phyloP scores from a whole-genome alignment of 2,329 filamentous ascomycete species.

The Trichophaea hybrida region DNA sequence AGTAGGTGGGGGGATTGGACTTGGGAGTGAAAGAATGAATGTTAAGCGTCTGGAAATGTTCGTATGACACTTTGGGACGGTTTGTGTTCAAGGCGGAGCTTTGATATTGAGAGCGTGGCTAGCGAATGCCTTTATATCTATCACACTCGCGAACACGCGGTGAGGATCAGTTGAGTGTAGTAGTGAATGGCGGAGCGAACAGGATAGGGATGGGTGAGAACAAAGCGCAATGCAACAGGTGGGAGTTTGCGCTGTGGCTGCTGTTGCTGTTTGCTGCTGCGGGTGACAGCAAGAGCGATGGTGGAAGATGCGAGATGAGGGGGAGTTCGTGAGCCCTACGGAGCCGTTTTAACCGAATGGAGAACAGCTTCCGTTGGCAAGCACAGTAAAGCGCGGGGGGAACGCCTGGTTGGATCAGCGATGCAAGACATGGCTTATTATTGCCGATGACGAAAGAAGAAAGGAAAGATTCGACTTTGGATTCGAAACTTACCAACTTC shows the following conservation, averaged over 20 bases:
- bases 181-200: not conserved
- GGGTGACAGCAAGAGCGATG: not conserved
- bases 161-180: not conserved
- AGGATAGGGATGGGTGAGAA: no score
- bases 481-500: no score
- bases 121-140: no score
- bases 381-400: not conserved
- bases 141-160: no score
- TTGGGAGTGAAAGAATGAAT: not conserved
- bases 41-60: not conserved
- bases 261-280: not conserved
- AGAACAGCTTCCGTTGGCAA: not conserved
- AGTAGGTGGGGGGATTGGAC: not conserved
- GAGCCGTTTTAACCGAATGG: not conserved
- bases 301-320: not conserved
- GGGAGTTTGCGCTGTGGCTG: not conserved
- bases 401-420: no score
- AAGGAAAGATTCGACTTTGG: no score
- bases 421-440: no score
- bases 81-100: no score
- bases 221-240: not conserved
- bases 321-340: slow-evolving; percentile 1
- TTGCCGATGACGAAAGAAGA: no score
- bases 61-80: not conserved
- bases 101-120: no score